Conservation (phyloP, 1,284 basidiomycete species). For the Austroboletus niveus region DNA sequence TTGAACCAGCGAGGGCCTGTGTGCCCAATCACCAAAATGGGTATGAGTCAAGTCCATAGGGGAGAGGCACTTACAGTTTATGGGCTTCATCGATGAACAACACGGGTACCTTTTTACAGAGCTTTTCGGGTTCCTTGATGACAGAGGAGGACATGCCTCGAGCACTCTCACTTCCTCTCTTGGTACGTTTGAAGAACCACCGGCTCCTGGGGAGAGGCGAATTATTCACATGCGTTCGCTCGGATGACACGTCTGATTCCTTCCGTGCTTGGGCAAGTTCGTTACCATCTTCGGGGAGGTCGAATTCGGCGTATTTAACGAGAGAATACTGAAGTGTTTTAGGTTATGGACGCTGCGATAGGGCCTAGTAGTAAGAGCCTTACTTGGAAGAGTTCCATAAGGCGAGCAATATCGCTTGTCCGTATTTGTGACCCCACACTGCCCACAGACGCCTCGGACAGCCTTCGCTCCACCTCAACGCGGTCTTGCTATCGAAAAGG, state of each 20-base stretch:
- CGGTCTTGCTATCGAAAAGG: constrained; percentile 58
- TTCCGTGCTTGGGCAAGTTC: constrained; percentile 28
- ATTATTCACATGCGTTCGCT: constrained; percentile 36
- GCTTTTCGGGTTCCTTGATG: constrained; percentile 36
- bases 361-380: constrained; percentile 3
- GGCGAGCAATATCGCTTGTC: constrained; percentile 76
- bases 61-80: constrained; percentile 53
- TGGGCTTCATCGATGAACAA: constrained; percentile 84
- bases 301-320: constrained; percentile 68
- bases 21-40: constrained; percentile 1
- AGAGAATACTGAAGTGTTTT: constrained; percentile 52
- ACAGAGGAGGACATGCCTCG: constrained; percentile 31
- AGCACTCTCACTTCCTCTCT: constrained; percentile 26
- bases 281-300: constrained; percentile 40
- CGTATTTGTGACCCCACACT: constrained; percentile 47
- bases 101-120: constrained; percentile 70
- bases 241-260: constrained; percentile 33
- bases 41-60: constrained; percentile 1
- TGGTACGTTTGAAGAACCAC: constrained; percentile 34
- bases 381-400: constrained; percentile 82
- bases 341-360: not conserved
- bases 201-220: constrained; percentile 30
- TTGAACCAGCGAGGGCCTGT: constrained; percentile 68
- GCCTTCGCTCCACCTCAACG: constrained; percentile 62
- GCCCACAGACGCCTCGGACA: constrained; percentile 42